Evolutionary conservation across 2,329 filamentous ascomycete species (phyloP).

Genomic region (Pyrenophora seminiperda): DNA sequence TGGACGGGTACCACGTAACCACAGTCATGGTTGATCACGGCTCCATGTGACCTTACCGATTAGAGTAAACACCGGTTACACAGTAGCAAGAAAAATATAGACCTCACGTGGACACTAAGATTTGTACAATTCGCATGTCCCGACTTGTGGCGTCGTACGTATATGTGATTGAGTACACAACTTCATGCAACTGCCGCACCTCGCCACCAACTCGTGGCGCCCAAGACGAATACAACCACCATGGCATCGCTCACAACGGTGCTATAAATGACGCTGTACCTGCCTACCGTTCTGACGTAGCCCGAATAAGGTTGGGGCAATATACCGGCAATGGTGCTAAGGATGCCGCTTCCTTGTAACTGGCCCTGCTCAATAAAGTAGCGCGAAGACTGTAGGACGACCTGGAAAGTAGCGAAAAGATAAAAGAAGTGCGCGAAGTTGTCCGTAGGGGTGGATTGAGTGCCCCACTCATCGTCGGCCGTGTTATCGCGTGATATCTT

Average conservation of each 20-base stretch:
- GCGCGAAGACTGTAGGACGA: conserved; percentile 71
- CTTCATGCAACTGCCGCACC: conserved; percentile 40
- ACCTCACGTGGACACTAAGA: conserved; percentile 1
- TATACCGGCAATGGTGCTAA: conserved; percentile 68
- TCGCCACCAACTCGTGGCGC: conserved; percentile 59
- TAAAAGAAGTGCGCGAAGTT: conserved; percentile 69
- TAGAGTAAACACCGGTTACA: neutral
- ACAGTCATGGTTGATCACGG: neutral
- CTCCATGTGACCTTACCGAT: neutral
- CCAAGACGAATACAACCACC: conserved; percentile 76
- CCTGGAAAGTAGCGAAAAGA: conserved; percentile 79
- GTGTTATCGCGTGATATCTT: conserved; percentile 59
- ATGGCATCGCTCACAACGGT: conserved; percentile 76
- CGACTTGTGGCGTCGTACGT: neutral
- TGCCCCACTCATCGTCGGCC: conserved; percentile 38
- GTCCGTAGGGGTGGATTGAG: conserved; percentile 45
- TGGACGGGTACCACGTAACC: neutral
- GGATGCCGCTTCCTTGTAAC: conserved; percentile 63
- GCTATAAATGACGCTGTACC: conserved; percentile 73
- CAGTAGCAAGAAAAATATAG: neutral
- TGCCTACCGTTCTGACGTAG: conserved; percentile 64
- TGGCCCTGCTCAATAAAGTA: conserved; percentile 70
- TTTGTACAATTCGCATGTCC: neutral
- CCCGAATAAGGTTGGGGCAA: conserved; percentile 68
- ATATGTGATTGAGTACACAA: neutral